Percentiles rank a stretch among this genome's conserved stretches.
These are phyloP conservation scores for Rubia peregrina DNA, from an alignment of 305 asterid genomes.

Conservation along the genomic window DNA sequence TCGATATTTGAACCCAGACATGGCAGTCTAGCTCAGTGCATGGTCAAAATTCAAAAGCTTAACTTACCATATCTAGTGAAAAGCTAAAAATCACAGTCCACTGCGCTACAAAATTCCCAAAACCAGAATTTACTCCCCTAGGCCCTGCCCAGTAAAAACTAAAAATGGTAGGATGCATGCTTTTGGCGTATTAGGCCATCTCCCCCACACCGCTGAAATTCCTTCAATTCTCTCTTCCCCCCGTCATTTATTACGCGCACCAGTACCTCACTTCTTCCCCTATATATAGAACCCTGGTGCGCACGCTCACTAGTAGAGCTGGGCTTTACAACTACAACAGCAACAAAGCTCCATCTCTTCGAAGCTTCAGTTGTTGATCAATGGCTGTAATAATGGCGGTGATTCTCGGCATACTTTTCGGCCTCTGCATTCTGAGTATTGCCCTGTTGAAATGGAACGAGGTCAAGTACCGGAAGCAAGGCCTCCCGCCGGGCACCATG, in stretches of 20 bases:
- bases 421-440: constrained; percentile 53
- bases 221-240: constrained; percentile 14
- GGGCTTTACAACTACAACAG: constrained; percentile 22
- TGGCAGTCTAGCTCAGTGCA: neutral
- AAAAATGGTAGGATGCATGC: constrained; percentile 7
- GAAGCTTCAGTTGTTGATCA: constrained; percentile 39
- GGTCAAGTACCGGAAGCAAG: constrained; percentile 63
- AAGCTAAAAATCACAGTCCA: constrained; percentile 18
- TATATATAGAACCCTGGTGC: constrained; percentile 58
- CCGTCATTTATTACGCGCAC: constrained; percentile 21
- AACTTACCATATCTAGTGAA: constrained; percentile 6
- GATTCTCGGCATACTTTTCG: constrained; percentile 47
- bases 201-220: constrained; percentile 7
- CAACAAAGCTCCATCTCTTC: constrained; percentile 35
- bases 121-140: neutral
- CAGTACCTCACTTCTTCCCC: constrained; percentile 35
- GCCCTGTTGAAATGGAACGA: constrained; percentile 87
- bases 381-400: constrained; percentile 61
- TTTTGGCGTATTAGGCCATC: constrained; percentile 58
- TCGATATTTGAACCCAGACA: neutral
- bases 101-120: neutral
- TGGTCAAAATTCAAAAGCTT: constrained; percentile 15
- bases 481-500: constrained; percentile 96
- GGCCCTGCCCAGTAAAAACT: constrained; percentile 28
- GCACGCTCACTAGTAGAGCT: constrained; percentile 59